A percentile compares a stretch with the other conserved stretches of the same genome.
These are phyloP conservation scores for Chloromonas sp. DNA, from an alignment of 163 green algal species.

Conservation along the genomic window DNA sequence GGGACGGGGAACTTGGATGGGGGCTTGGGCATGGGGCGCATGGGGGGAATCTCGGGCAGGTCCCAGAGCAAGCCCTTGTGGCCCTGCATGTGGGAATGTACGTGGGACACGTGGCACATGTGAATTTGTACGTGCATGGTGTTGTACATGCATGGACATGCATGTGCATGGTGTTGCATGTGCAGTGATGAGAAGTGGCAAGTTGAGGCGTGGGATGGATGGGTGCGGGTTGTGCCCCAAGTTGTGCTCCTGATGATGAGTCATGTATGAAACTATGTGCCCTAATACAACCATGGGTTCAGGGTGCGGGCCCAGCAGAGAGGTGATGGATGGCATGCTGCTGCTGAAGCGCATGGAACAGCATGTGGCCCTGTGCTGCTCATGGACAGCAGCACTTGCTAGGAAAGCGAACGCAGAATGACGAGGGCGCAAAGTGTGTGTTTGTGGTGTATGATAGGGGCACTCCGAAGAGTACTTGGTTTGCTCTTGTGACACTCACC, in stretches of 20 bases:
- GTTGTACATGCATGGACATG: not conserved
- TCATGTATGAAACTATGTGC: too few species aligned
- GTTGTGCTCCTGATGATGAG: too few species aligned
- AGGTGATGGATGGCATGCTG: too few species aligned
- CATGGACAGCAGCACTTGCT: not conserved
- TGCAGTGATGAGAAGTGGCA: not conserved
- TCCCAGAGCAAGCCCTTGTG: not conserved
- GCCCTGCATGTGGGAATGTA: not conserved
- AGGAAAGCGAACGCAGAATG: not conserved
- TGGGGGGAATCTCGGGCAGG: not conserved
- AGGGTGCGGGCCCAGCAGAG: too few species aligned
- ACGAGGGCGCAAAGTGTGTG: not conserved
- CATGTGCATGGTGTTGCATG: not conserved
- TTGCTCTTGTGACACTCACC: not conserved
- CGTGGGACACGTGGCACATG: not conserved
- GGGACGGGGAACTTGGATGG: not conserved
- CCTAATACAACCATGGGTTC: too few species aligned
- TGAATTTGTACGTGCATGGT: not conserved
- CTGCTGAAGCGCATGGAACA: not conserved
- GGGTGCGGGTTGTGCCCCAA: too few species aligned
- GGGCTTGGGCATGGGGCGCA: not conserved
- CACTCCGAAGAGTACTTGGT: not conserved
- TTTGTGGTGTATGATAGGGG: not conserved
- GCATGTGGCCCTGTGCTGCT: not conserved
- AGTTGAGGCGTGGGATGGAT: too few species aligned